Evolutionary conservation across 2,329 filamentous ascomycete genomes (phyloP).

Genomic region (Neofusicoccum parvum): DNA sequence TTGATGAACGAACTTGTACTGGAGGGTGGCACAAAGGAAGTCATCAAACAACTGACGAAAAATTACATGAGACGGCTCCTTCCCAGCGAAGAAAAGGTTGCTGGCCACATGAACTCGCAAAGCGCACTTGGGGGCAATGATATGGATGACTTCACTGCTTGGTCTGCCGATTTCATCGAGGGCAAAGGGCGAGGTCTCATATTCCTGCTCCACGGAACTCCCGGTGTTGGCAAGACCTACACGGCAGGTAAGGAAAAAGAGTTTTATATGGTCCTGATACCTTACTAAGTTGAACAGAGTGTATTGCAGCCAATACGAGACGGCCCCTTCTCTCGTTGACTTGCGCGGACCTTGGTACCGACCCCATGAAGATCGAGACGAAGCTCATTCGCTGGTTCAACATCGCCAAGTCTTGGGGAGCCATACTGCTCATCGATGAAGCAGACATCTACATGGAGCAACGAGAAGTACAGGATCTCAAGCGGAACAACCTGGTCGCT

Average conservation of each 20-base stretch:
- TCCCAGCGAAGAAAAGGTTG: no score
- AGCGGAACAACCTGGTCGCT: slow-evolving; percentile 36
- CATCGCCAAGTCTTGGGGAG: slow-evolving; percentile 29
- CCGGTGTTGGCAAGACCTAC: slow-evolving; percentile 25
- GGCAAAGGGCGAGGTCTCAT: neutral
- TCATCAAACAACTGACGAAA: no score
- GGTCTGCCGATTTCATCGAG: slow-evolving; percentile 2
- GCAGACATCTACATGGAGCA: slow-evolving; percentile 42
- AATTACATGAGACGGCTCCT: no score
- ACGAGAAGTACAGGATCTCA: slow-evolving; percentile 32
- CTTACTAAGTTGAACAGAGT: slow-evolving; percentile 29
- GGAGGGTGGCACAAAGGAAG: no score
- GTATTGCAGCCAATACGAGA: slow-evolving; percentile 36
- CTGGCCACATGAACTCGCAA: no score
- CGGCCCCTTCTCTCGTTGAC: slow-evolving; percentile 37
- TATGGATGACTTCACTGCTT: no score
- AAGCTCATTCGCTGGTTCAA: slow-evolving; percentile 26
- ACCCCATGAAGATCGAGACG: slow-evolving; percentile 12
- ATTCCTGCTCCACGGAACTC: neutral
- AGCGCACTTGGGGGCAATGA: no score
- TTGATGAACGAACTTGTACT: no score
- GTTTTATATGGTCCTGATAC: neutral
- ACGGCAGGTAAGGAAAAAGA: slow-evolving; percentile 31
- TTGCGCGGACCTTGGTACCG: slow-evolving; percentile 31
- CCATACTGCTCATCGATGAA: slow-evolving; percentile 35